These are phyloP conservation scores for Daldinia caldariorum DNA, from an alignment of 495 filamentous ascomycete species.

Conservation along the genomic window DNA sequence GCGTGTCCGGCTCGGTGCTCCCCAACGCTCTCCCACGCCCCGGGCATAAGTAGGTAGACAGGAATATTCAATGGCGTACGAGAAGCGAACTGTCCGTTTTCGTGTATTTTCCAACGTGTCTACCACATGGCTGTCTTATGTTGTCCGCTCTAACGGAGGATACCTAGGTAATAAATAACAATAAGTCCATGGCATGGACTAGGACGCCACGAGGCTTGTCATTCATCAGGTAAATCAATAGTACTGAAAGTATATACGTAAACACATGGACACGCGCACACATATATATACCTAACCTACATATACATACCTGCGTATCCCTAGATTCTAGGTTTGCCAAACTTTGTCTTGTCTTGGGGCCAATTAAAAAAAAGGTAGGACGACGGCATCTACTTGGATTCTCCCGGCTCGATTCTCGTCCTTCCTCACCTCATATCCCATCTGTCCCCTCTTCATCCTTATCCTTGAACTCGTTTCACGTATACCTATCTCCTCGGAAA, in stretches of 20 bases:
- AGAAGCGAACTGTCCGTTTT: not conserved
- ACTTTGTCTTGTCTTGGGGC: slow-evolving; percentile 9
- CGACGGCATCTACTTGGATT: not conserved
- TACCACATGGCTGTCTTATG: not conserved
- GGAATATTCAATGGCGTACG: not conserved
- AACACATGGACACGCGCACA: not conserved
- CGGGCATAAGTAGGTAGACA: not conserved
- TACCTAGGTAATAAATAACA: too few species aligned
- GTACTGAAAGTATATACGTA: not conserved
- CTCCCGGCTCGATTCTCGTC: slow-evolving; percentile 6
- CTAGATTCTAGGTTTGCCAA: slow-evolving; percentile 4
- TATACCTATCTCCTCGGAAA: not conserved
- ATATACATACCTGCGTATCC: slow-evolving; percentile 5
- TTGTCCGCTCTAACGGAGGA: not conserved
- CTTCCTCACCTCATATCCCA: not conserved
- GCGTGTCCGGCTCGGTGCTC: slow-evolving; percentile 33
- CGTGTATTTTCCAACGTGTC: slow-evolving; percentile 5
- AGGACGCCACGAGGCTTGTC: not conserved
- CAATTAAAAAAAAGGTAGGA: slow-evolving; percentile 1
- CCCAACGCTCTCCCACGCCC: slow-evolving; percentile 19
- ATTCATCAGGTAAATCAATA: slow-evolving; percentile 1
- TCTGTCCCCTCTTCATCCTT: slow-evolving; percentile 5
- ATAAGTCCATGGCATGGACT: not conserved
- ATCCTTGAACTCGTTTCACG: slow-evolving; percentile 1
- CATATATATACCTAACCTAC: not conserved